Evolutionary conservation across 345 rosid species (phyloP), one percentile per base, ranked within the genome.

Genomic region (Brassica juncea): DNA sequence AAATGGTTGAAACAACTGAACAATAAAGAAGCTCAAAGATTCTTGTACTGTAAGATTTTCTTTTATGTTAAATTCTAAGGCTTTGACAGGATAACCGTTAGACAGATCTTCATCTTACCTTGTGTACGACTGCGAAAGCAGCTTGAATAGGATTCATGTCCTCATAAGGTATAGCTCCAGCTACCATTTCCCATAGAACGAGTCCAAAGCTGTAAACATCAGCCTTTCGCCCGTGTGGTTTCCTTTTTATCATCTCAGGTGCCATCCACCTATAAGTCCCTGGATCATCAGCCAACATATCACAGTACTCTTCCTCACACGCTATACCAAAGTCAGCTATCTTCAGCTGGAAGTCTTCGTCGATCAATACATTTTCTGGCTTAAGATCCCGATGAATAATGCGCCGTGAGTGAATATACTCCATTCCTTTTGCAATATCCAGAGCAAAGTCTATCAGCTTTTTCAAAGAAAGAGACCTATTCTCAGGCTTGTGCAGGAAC

Each of bases 181-280:
- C 91, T 19, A 90, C 88, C 97, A 96, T 87, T 84, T 96, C 99
- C 99, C 99, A 96, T 34, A 96, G 81, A 60, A 96, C 92, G 6
- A 96, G 92, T 68, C 98, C 98, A 76, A 93, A 96, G 73, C 99
- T 89, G 81, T 96, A 96, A n/a, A 92, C 97, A 72, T 96, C 99
- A 3, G 90, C 99, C 85, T 86, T 92, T 74, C 86, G 83, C 25
- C 98, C 97, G 60, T 92, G 89, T 14, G 97, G 76, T 86, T 92
- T 93, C 78, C 85, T 86, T 80, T 92, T 96, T 15, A 96, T 96
- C 99, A 96, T 96, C 82, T 96, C 99, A 59, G 99, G 99, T 68
- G 99, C 99, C 99, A 96, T 96, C 99, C 99, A 96, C 60, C 99
- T 88, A 55, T 90, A 96, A 15, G 99, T 96, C 30, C 99, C 99